Percentiles rank a stretch among this genome's conserved stretches.
Evolutionary conservation across 2,329 filamentous ascomycete species (phyloP).

Genomic region (Aspergillus quadrilineatus): DNA sequence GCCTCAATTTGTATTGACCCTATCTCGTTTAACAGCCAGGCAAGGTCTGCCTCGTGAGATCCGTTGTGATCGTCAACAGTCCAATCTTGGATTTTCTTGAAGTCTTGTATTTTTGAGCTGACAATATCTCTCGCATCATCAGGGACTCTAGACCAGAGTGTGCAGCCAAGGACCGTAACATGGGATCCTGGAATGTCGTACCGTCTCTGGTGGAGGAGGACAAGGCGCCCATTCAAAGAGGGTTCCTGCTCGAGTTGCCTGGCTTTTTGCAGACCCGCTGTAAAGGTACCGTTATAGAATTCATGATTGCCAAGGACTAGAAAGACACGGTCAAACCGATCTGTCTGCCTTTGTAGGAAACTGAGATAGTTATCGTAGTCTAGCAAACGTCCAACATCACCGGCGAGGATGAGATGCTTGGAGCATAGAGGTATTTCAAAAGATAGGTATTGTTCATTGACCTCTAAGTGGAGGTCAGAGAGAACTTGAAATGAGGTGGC

Average conservation of each 20-base stretch:
- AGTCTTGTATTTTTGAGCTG: constrained; percentile 52
- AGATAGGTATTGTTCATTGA: constrained; percentile 27
- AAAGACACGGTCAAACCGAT: constrained; percentile 23
- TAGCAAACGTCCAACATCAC: constrained; percentile 25
- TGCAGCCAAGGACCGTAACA: constrained; percentile 58
- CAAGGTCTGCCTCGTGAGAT: constrained; percentile 48
- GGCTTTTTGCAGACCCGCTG: constrained; percentile 24
- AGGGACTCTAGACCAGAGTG: constrained; percentile 56
- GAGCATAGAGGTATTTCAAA: constrained; percentile 24
- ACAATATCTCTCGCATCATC: constrained; percentile 42
- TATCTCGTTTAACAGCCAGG: constrained; percentile 51
- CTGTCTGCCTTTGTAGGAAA: constrained; percentile 26
- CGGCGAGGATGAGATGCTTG: constrained; percentile 25
- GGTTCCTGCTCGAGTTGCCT: constrained; percentile 29
- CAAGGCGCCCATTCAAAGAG: constrained; percentile 25
- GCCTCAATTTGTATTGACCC: constrained; percentile 19
- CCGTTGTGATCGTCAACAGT: constrained; percentile 51
- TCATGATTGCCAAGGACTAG: constrained; percentile 31
- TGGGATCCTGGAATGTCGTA: constrained; percentile 29
- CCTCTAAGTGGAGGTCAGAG: constrained; percentile 33
- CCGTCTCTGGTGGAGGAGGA: constrained; percentile 27
- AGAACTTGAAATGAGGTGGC: constrained; percentile 26
- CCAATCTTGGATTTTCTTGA: constrained; percentile 55
- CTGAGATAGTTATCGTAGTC: constrained; percentile 27
- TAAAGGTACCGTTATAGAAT: constrained; percentile 27